Evolutionary conservation across 2,329 filamentous ascomycete species (phyloP).

Genomic region (Cryphonectria radicalis): DNA sequence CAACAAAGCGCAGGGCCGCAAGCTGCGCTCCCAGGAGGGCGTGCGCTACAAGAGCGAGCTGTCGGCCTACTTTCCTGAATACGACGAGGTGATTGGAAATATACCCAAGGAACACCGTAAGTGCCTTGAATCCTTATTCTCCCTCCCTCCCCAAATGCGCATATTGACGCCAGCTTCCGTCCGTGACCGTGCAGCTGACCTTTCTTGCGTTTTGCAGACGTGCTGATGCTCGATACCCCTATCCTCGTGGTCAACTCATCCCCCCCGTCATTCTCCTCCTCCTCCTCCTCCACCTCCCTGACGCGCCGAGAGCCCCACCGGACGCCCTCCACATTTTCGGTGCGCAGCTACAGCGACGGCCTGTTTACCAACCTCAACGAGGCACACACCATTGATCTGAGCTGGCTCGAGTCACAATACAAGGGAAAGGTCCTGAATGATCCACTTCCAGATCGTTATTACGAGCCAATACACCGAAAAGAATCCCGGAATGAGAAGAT

Average conservation of each 20-base stretch:
- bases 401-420: slow-evolving; percentile 54
- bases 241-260: slow-evolving; percentile 69
- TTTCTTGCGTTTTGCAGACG: slow-evolving; percentile 55
- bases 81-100: slow-evolving; percentile 91
- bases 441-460: slow-evolving; percentile 60
- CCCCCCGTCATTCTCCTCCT: slow-evolving; percentile 35
- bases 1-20: slow-evolving; percentile 65
- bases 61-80: slow-evolving; percentile 88
- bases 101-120: slow-evolving; percentile 77
- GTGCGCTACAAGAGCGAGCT: slow-evolving; percentile 90
- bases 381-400: slow-evolving; percentile 60
- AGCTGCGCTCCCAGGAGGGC: slow-evolving; percentile 84
- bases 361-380: slow-evolving; percentile 62
- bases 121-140: slow-evolving; percentile 36
- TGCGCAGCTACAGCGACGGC: slow-evolving; percentile 59
- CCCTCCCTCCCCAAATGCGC: neutral
- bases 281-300: slow-evolving; percentile 34
- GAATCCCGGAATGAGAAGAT: slow-evolving; percentile 65
- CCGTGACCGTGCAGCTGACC: slow-evolving; percentile 20
- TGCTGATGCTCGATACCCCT: slow-evolving; percentile 72
- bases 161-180: slow-evolving; percentile 13
- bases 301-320: slow-evolving; percentile 30
- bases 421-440: slow-evolving; percentile 52
- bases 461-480: slow-evolving; percentile 58
- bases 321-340: slow-evolving; percentile 39